Evolutionary conservation across 805 yeast genomes (phyloP).

Genomic region (Pichia cabralensis): DNA sequence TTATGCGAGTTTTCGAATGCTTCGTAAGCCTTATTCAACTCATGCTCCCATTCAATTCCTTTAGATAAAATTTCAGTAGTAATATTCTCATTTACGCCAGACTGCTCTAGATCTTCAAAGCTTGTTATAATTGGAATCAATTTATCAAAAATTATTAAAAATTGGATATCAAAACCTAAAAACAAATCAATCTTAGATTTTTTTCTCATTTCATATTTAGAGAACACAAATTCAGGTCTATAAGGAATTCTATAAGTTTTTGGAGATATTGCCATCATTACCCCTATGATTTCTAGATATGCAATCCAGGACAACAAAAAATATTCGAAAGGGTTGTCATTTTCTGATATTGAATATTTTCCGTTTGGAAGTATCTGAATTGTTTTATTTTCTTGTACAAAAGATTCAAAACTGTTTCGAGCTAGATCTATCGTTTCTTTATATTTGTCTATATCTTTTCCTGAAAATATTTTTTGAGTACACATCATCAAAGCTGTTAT

Average conservation of each 20-base stretch:
- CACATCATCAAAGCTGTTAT: conserved; percentile 5
- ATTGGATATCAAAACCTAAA: conserved; percentile 53
- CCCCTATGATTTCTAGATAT: conserved; percentile 8
- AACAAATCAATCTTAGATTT: conserved; percentile 40
- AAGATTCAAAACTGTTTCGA: conserved; percentile 1
- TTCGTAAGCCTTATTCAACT: conserved; percentile 1
- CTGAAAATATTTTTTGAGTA: conserved; percentile 6
- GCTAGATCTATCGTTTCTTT: conserved; percentile 5
- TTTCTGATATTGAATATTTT: conserved; percentile 3
- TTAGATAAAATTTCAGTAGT: conserved; percentile 2
- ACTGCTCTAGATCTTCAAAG: conserved; percentile 1
- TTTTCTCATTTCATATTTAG: neutral
- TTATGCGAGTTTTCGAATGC: conserved; percentile 1
- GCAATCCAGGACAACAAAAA: conserved; percentile 7
- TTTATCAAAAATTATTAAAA: conserved; percentile 32
- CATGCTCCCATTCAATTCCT: conserved; percentile 8
- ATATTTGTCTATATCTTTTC: conserved; percentile 2
- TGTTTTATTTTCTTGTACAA: conserved; percentile 1
- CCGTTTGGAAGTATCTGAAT: conserved; percentile 2
- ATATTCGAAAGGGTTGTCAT: conserved; percentile 1
- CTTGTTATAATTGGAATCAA: conserved; percentile 4
- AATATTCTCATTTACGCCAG: neutral
- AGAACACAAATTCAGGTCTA: conserved; percentile 2
- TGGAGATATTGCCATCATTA: conserved; percentile 7
- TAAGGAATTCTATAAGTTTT: conserved; percentile 5